Percentiles rank a stretch among this genome's conserved stretches.
Evolutionary conservation across 345 rosid species (phyloP).

Genomic region (Brassica cretica): DNA sequence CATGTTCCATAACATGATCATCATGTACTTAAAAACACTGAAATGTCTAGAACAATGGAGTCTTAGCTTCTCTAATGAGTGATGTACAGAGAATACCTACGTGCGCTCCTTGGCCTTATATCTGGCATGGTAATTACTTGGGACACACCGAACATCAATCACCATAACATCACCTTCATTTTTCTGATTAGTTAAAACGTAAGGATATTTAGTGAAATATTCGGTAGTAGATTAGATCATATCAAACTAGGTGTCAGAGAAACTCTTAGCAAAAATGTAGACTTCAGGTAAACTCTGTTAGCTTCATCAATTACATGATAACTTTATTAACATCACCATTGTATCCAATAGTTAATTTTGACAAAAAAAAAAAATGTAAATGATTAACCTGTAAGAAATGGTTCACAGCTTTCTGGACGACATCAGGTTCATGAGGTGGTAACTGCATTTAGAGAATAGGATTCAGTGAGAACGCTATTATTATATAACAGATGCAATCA

Average conservation of each 20-base stretch:
- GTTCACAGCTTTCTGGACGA: conserved; percentile 86
- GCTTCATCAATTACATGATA: not conserved
- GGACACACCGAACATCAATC: conserved; percentile 75
- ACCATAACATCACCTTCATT: conserved; percentile 73
- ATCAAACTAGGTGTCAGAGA: conserved; percentile 10
- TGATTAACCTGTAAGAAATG: conserved; percentile 83
- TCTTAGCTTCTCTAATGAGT: conserved; percentile 24
- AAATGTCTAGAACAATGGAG: conserved; percentile 7
- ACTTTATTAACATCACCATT: not conserved
- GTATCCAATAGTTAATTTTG: not conserved
- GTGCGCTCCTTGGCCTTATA: conserved; percentile 82
- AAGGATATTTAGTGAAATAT: not conserved
- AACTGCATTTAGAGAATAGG: conserved; percentile 51
- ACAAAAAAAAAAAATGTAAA: conserved; percentile 6
- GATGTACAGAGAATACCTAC: conserved; percentile 60
- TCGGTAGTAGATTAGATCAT: not conserved
- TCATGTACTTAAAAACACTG: not conserved
- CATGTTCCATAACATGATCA: conserved; percentile 10
- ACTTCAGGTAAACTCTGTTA: not conserved
- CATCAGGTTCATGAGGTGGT: conserved; percentile 89
- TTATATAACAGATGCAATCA: not conserved
- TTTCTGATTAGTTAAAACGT: conserved; percentile 44
- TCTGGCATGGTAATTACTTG: conserved; percentile 85
- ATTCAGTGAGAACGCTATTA: conserved; percentile 5
- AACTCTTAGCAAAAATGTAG: not conserved